A percentile compares a stretch with the other conserved stretches of the same genome.
Evolutionary conservation across 106 monocot species (phyloP).

Genomic region (Allium fistulosum): DNA sequence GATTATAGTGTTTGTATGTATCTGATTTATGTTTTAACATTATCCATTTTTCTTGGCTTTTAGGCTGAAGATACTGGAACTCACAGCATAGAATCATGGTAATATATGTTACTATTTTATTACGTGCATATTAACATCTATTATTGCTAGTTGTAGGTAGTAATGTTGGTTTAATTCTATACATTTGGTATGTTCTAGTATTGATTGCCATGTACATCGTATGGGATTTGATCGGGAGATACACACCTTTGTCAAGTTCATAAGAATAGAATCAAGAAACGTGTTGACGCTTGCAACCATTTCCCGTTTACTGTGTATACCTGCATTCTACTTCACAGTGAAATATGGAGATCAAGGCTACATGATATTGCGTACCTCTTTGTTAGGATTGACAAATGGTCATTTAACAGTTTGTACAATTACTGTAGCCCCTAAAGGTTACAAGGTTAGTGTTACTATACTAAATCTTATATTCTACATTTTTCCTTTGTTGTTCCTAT

Average conservation of each 20-base stretch:
- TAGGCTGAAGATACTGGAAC: slow-evolving; percentile 81
- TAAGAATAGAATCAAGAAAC: slow-evolving; percentile 43
- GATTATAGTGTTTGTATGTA: slow-evolving; percentile 60
- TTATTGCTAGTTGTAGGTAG: not conserved
- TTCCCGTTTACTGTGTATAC: slow-evolving; percentile 43
- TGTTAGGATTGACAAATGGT: slow-evolving; percentile 50
- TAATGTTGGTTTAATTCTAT: not conserved
- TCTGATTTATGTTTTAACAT: slow-evolving; percentile 62
- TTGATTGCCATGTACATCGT: slow-evolving; percentile 65
- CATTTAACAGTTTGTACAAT: slow-evolving; percentile 53
- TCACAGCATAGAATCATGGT: slow-evolving; percentile 81
- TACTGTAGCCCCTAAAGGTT: slow-evolving; percentile 40
- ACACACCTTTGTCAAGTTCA: slow-evolving; percentile 22
- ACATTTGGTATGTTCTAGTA: slow-evolving; percentile 50
- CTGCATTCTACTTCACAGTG: slow-evolving; percentile 60
- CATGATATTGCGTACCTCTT: slow-evolving; percentile 50
- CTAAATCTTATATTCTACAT: not conserved
- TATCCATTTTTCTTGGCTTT: slow-evolving; percentile 91
- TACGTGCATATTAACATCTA: not conserved
- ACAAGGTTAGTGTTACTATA: slow-evolving; percentile 30
- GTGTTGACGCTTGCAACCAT: slow-evolving; percentile 18
- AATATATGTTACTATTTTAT: not conserved
- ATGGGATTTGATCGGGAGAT: slow-evolving; percentile 61
- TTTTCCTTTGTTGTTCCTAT: not conserved
- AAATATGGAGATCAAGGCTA: slow-evolving; percentile 49